These are phyloP conservation scores for Brassica hybrid DNA, from an alignment of 441 rosid genomes.

Conservation along the genomic window DNA sequence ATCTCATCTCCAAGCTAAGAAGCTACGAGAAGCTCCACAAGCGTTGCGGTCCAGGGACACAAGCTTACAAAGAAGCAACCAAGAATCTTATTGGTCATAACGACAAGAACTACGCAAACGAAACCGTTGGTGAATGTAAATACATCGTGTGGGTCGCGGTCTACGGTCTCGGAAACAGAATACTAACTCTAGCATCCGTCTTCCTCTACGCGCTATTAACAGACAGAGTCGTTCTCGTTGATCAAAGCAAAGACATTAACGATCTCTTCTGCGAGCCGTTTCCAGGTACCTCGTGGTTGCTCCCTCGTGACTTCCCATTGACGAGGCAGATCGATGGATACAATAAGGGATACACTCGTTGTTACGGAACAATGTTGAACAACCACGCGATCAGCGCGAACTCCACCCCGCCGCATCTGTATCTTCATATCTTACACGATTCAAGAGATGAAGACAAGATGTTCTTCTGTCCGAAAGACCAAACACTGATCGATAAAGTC, in stretches of 20 bases:
- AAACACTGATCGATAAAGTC: constrained; percentile 48
- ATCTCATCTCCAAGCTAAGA: constrained; percentile 62
- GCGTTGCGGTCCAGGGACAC: constrained; percentile 63
- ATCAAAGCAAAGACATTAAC: constrained; percentile 63
- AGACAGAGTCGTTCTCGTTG: constrained; percentile 68
- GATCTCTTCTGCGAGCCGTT: constrained; percentile 82
- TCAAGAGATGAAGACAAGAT: constrained; percentile 62
- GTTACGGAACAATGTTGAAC: constrained; percentile 65
- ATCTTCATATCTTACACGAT: constrained; percentile 64
- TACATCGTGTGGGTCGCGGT: constrained; percentile 76
- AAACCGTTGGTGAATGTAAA: constrained; percentile 49
- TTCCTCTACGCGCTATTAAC: constrained; percentile 81
- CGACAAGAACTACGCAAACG: constrained; percentile 25
- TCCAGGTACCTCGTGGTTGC: constrained; percentile 67
- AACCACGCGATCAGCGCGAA: constrained; percentile 40
- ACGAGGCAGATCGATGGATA: constrained; percentile 46
- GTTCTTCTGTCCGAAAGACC: constrained; percentile 65
- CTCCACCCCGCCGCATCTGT: constrained; percentile 46
- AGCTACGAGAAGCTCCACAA: constrained; percentile 64
- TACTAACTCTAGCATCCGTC: constrained; percentile 61
- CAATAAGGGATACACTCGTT: constrained; percentile 47
- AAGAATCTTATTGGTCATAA: constrained; percentile 44
- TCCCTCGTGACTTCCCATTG: constrained; percentile 63
- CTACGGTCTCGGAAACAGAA: constrained; percentile 82
- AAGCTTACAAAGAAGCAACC: constrained; percentile 52